Evolutionary conservation across 805 yeast genomes (phyloP), one percentile per base, ranked within the genome.

Genomic region (Groenewaldozyma salmanticensis): DNA sequence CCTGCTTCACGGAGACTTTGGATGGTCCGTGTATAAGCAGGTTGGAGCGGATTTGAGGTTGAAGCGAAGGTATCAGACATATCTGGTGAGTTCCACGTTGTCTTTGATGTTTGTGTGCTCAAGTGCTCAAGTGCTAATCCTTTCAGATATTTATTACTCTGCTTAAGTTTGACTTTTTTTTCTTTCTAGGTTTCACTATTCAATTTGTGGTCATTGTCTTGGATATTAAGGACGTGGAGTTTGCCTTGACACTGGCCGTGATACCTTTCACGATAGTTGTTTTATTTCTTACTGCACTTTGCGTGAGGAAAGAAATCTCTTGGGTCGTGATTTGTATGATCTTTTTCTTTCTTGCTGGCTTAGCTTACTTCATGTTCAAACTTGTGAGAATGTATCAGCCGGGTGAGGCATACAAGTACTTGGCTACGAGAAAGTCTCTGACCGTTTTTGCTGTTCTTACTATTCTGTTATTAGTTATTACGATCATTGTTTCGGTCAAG

Each of bases 191-290:
- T 2, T 71, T 71, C 54, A 68, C 74, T 2, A 58, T 71, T 21
- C 76, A 71, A 49, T 71, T 69, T 47, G 52, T 67, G 19, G 71
- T 69, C 33, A 67, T 71, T 31, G 67, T 71, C 57, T 55, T 70
- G 11, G 49, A 57, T 32, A 54, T 59, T 20, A 59, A 54, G 40
- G 67, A 68, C 13, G 57, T 54, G 17, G 75, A 71, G 50, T 71
- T 71, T 48, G 69, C 62, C 3, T 52, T 71, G 21, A 71, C 77
- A 0, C 60, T 70, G 27, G 59, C 64, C 15, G 71, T 69, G 35
- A 55, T 71, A 16, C 75, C 75, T 2, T 44, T 66, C 21, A 67
- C 75, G 2, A 49, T 71, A 2, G 21, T 65, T 4, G 45, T 67
- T 9, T 55, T 71, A 21, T 42, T 58, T n/a, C 43, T 62, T 18